Evolutionary conservation across 2,329 filamentous ascomycete species (phyloP), one percentile per base, ranked within the genome.

Genomic region (Didymosphaeria variabile): DNA sequence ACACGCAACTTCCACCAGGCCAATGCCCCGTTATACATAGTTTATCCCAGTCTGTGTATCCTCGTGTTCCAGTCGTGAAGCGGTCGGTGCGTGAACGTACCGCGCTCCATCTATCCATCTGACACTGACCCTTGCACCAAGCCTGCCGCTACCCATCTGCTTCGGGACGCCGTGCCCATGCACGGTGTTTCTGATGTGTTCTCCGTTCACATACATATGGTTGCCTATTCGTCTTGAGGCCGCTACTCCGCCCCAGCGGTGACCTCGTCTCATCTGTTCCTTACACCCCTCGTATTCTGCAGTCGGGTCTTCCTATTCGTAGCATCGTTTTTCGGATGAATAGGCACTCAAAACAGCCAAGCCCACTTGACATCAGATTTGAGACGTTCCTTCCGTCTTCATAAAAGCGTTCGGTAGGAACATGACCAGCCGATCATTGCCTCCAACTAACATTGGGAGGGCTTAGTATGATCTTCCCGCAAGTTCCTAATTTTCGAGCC

Each of bases 161-260:
- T 52, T 57, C 34, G 15, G 56, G 66, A 66, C 61, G 31, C 67
- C 64, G 64, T 51, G 17, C 17, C 9, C 5, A 32, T 42, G 26
- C 31, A 49, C 51, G 54, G 46, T 52, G 54, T 26, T 54, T 23
- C 49, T 44, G 3, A 47, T 55, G 26, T 32, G 53, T 42, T 5
- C 21, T 29, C 26, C 26, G 15, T 55, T 47, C 19, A 55, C 29
- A 38, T 51, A 53, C 36, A 50, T 44, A 36, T 31, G 56, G 57
- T 58, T 61, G 59, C 59, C 55, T 58, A 38, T 32, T 47, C 34
- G 52, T 34, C 34, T 21, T 17, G 42, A 44, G 55, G 23, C 23
- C 44, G 9, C 36, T 46, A 38, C 29, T 31, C 38, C 36, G 45
- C 36, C 46, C 40, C 23, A 17, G 29, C 34, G 40, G 44, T 36